Base-by-base conservation (phyloP, 108 stramenopile genomes). In the Fistulifera pelliculosa region DNA sequence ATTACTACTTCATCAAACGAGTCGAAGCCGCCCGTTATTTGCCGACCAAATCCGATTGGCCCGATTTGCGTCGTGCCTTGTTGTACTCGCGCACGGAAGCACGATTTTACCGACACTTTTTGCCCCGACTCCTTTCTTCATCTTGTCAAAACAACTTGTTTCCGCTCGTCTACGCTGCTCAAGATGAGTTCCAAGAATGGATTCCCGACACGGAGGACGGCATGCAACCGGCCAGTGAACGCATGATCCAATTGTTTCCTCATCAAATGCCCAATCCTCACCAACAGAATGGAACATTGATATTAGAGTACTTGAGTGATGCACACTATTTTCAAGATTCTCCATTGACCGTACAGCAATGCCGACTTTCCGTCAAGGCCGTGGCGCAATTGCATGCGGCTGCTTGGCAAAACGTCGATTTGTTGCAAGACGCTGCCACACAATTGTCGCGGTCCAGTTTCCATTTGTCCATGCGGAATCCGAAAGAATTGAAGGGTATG, bases 21-120 rank as follows among this genome's bases (percentile, higher is more conserved):
- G 60, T 73, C 14, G 59, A 59, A 14, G 77, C 72, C 1, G 11
- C 54, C 18, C 18, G 62, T n/a, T 79, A 74, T 58, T n/a, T 49
- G 1, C 18, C 65, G 23, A 66, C 62, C 7, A 74, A 80, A 56
- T 79, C 74, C 53, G 38, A 67, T 24, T 90, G 87, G 87, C 58
- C 76, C 13, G 87, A 90, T 56, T 64, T 83, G 53, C 67, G 83
- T n/a, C 74, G 87, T 11, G 83, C 87, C 0, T 44, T 90, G 38
- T 49, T 79, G 12, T 90, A 90, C 54, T 39, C 62, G 16, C 58
- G 87, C 15, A 85, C 81, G 21, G 87, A 90, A 69, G 79, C 72
- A 44, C 58, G 83, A 27, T 90, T 90, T 61, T 90, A 90, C 60
- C 23, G 23, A 24, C 40, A n/a, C 1, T 17, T 24, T 19, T 3